Evolutionary conservation across 768 basidiomycete genomes (phyloP).

Genomic region (Tephrocybe sp.): DNA sequence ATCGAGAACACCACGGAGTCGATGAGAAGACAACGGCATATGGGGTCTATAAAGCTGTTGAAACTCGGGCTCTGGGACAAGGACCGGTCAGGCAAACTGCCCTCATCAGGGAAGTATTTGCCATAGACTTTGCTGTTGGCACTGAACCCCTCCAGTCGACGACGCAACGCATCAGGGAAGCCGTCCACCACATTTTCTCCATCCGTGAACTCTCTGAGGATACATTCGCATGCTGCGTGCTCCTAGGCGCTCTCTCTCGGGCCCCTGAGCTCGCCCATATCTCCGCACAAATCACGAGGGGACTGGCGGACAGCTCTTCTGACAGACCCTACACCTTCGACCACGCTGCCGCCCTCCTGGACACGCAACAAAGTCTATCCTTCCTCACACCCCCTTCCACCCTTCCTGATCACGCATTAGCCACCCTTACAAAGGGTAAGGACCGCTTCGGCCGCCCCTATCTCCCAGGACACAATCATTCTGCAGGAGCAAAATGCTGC

Average conservation of each 20-base stretch:
- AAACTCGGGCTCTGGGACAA: background rate
- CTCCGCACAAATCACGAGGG: constrained; percentile 6
- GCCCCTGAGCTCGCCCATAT: background rate
- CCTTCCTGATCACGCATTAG: background rate
- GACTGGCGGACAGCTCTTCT: constrained; percentile 9
- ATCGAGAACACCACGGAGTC: background rate
- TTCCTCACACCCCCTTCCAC: background rate
- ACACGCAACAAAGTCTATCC: background rate
- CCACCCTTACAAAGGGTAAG: background rate
- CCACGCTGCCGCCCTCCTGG: background rate
- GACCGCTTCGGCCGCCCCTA: background rate
- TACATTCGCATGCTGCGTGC: constrained; percentile 4
- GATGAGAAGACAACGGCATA: background rate
- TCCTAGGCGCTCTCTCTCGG: background rate
- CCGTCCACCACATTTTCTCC: constrained; percentile 4
- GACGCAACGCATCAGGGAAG: constrained; percentile 1
- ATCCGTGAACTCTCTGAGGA: constrained; percentile 10
- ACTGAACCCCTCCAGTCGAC: background rate
- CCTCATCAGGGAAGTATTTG: background rate
- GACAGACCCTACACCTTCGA: constrained; percentile 9
- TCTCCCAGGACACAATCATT: background rate
- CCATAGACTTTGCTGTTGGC: background rate
- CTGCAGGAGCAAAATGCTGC: constrained; percentile 6
- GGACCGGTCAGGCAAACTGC: background rate
- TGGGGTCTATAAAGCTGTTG: background rate